Evolutionary conservation across 108 stramenopile species (phyloP).

Genomic region (Pseudonitzschia pungens): DNA sequence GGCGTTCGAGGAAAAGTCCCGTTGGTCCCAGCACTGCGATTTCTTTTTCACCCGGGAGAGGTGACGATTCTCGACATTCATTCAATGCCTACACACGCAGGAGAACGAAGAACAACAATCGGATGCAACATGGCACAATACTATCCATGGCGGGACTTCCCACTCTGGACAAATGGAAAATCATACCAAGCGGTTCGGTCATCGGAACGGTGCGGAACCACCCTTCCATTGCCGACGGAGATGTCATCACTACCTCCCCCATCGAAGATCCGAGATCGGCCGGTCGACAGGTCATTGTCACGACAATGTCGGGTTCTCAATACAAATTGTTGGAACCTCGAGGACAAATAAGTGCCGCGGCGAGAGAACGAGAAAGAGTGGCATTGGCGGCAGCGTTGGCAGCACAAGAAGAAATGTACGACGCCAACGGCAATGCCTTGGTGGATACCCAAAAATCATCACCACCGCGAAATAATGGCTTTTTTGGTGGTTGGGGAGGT

Average conservation of each 20-base stretch:
- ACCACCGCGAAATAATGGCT: background rate
- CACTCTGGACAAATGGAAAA: slow-evolving; percentile 69
- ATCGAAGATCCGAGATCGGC: slow-evolving; percentile 47
- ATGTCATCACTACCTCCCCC: slow-evolving; percentile 76
- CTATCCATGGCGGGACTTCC: slow-evolving; percentile 29
- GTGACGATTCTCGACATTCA: background rate
- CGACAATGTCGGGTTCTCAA: slow-evolving; percentile 68
- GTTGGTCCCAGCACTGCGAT: background rate
- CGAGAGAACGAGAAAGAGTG: background rate
- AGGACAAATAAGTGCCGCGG: slow-evolving; percentile 1
- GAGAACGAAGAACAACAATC: background rate
- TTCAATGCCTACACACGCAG: background rate
- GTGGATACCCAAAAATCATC: background rate
- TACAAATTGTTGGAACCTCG: slow-evolving; percentile 54
- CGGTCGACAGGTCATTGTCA: slow-evolving; percentile 44
- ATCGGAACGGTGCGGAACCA: slow-evolving; percentile 70
- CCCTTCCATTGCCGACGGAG: slow-evolving; percentile 73
- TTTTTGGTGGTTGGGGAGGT: slow-evolving; percentile 1
- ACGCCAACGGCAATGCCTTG: background rate
- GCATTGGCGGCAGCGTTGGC: slow-evolving; percentile 12
- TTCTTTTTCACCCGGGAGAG: background rate
- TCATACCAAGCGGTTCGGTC: slow-evolving; percentile 57
- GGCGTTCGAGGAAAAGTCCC: background rate
- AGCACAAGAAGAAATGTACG: background rate
- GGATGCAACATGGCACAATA: background rate